Conservation (phyloP, 2,329 filamentous ascomycete genomes). For the Rhynchosporium graminicola region DNA sequence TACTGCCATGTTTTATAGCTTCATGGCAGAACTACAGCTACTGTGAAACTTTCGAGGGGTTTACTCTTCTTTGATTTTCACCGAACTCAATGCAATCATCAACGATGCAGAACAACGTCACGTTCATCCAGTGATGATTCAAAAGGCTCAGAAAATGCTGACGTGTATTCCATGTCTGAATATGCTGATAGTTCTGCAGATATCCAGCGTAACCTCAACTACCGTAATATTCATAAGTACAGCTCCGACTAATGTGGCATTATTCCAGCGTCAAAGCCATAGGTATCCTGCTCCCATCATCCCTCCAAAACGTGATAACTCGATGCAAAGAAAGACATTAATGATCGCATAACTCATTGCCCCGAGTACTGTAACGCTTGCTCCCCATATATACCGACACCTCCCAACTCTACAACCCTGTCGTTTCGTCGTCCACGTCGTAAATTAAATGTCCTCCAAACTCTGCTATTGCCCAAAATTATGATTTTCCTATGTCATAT, state of each 20-base stretch:
- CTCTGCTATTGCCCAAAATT: conserved; percentile 26
- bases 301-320: conserved; percentile 14
- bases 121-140: too few relatives aligned
- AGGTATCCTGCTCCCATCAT: conserved; percentile 16
- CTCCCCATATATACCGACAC: conserved; percentile 30
- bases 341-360: conserved; percentile 14
- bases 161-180: conserved; percentile 9
- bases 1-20: too few relatives aligned
- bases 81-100: too few relatives aligned
- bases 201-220: conserved; percentile 11
- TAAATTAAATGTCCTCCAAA: conserved; percentile 29
- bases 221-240: conserved; percentile 8
- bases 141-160: conserved; percentile 6
- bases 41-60: too few relatives aligned
- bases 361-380: conserved; percentile 20
- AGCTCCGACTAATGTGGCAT: conserved; percentile 7
- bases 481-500: conserved; percentile 22
- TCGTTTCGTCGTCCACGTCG: conserved; percentile 34
- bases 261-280: conserved; percentile 8
- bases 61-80: too few relatives aligned
- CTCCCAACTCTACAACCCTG: conserved; percentile 31
- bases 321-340: conserved; percentile 17
- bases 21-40: too few relatives aligned
- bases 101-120: too few relatives aligned
- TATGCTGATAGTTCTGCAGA: conserved; percentile 2